These are phyloP conservation scores for Aspergillus carlsbadensis DNA, from an alignment of 495 filamentous ascomycete species.

Conservation along the genomic window DNA sequence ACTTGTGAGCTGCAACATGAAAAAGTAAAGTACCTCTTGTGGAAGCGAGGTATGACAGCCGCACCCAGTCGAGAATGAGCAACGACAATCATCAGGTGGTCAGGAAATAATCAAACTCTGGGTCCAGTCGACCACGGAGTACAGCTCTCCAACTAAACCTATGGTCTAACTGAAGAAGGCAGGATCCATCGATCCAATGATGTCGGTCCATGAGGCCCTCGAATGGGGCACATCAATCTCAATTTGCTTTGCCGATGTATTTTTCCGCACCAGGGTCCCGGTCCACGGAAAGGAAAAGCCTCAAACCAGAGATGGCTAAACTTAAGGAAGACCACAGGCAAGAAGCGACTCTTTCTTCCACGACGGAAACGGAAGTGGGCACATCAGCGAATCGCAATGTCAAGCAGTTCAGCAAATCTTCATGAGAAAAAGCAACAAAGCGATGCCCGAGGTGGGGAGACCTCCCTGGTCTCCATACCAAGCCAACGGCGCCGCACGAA, in stretches of 20 bases:
- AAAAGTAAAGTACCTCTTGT: constrained; percentile 8
- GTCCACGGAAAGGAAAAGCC: constrained; percentile 2
- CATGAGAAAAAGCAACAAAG: neutral
- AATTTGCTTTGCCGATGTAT: neutral
- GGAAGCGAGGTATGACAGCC: constrained; percentile 13
- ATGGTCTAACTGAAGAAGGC: neutral
- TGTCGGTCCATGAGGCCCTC: neutral
- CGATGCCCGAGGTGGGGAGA: neutral
- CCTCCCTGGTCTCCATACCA: constrained; percentile 10
- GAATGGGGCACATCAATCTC: too few species aligned
- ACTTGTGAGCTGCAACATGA: neutral
- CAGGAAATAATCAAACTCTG: constrained; percentile 5
- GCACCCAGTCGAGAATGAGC: neutral
- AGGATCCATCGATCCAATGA: neutral
- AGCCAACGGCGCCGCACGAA: constrained; percentile 7
- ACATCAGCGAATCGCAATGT: neutral
- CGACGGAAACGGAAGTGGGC: constrained; percentile 3
- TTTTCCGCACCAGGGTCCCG: neutral
- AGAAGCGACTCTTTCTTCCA: neutral
- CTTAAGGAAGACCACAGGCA: constrained; percentile 1
- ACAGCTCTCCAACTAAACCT: neutral
- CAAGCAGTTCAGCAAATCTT: constrained; percentile 2
- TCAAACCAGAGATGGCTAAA: constrained; percentile 17
- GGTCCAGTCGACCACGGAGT: neutral
- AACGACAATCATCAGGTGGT: neutral